A percentile compares a stretch with the other conserved stretches of the same genome.
Evolutionary conservation across 2,329 filamentous ascomycete species (phyloP).

Genomic region (Claviceps fusiformis): DNA sequence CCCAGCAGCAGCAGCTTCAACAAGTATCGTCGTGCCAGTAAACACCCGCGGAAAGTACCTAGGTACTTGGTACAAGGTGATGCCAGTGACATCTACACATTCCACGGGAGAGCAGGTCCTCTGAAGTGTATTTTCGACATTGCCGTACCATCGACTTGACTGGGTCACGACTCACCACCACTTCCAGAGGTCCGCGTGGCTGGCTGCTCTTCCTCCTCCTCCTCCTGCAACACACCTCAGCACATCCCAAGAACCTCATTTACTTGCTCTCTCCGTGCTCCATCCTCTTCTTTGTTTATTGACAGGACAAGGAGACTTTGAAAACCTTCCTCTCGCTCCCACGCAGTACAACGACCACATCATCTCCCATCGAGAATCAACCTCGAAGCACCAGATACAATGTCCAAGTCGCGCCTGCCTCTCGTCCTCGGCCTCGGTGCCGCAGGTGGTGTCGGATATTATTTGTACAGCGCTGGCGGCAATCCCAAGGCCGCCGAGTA

Average conservation of each 20-base stretch:
- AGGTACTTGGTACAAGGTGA: too few species aligned
- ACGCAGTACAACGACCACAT: not conserved
- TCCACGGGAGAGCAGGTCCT: too few species aligned
- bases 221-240: not conserved
- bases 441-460: constrained; percentile 66
- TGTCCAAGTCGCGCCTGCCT: constrained; percentile 34
- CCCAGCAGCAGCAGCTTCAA: not conserved
- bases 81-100: too few species aligned
- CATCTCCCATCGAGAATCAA: not conserved
- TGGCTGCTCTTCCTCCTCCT: not conserved
- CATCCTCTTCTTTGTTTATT: too few species aligned
- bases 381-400: constrained; percentile 14
- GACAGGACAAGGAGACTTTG: not conserved
- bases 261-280: too few species aligned
- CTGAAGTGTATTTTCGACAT: too few species aligned
- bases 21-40: too few species aligned
- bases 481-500: constrained; percentile 72
- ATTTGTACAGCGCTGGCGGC: constrained; percentile 79
- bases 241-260: not conserved
- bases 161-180: not conserved
- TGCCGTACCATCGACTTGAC: too few species aligned
- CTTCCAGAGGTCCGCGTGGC: not conserved
- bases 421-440: constrained; percentile 46
- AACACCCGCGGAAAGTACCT: too few species aligned
- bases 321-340: not conserved